A percentile compares a stretch with the other conserved stretches of the same genome.
phyloP scores from a whole-genome alignment of 2,329 filamentous ascomycete genomes.

The Cryphonectria radicalis region DNA sequence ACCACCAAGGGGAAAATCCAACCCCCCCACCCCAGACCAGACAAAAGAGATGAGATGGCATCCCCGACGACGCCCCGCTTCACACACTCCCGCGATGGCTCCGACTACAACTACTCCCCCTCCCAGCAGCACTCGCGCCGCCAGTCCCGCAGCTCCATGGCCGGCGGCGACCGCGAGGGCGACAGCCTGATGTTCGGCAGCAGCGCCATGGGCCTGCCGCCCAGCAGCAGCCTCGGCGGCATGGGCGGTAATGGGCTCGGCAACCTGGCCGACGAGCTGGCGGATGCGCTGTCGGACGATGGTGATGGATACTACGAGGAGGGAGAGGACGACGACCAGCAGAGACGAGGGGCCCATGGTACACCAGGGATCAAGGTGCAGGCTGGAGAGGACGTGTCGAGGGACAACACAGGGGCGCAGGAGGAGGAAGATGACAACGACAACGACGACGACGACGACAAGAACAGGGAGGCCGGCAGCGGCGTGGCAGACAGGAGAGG shows the following conservation, averaged over 20 bases:
- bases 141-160: conserved; percentile 46
- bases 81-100: conserved; percentile 61
- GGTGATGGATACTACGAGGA: conserved; percentile 48
- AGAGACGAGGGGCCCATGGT: conserved; percentile 25
- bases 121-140: conserved; percentile 51
- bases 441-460: conserved; percentile 5
- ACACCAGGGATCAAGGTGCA: conserved; percentile 45
- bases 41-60: conserved; percentile 43
- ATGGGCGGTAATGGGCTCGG: conserved; percentile 63
- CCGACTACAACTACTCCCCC: conserved; percentile 54
- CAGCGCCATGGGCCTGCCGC: conserved; percentile 43
- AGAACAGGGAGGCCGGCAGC: conserved; percentile 27
- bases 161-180: conserved; percentile 42
- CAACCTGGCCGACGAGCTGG: conserved; percentile 81
- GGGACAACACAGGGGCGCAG: conserved; percentile 31
- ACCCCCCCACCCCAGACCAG: conserved; percentile 18
- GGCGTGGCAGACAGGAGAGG: conserved; percentile 25
- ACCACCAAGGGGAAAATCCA: conserved; percentile 17
- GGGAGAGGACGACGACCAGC: not conserved
- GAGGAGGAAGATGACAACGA: conserved; percentile 17
- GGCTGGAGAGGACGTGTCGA: conserved; percentile 32
- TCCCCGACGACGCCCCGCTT: conserved; percentile 58
- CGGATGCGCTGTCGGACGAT: conserved; percentile 68
- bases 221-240: conserved; percentile 40
- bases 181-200: conserved; percentile 51